Percentiles rank a stretch among this genome's conserved stretches.
phyloP scores from a whole-genome alignment of 1,284 basidiomycete genomes.

The Ceratobasidium sp. region DNA sequence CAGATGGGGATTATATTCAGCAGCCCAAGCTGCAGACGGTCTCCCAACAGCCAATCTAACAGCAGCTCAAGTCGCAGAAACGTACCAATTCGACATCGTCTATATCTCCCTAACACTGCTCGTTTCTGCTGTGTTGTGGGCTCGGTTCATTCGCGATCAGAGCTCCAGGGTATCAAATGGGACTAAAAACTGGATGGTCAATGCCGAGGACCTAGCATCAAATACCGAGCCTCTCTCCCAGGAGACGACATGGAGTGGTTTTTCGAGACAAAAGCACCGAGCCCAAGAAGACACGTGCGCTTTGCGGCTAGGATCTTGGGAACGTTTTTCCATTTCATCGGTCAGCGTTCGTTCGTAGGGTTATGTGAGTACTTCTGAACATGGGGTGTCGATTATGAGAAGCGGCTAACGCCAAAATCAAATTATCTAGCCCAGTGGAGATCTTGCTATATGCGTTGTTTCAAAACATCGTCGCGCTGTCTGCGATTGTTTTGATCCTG shows the following conservation, averaged over 20 bases:
- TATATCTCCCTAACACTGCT: background rate
- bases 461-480: background rate
- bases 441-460: background rate
- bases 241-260: background rate
- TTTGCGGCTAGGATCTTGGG: background rate
- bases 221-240: no score
- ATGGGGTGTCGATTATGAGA: background rate
- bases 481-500: background rate
- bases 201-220: background rate
- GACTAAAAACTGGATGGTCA: background rate
- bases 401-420: no score
- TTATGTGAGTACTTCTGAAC: background rate
- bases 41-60: background rate
- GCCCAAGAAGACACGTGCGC: no score
- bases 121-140: background rate
- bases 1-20: background rate
- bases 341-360: background rate
- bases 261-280: background rate
- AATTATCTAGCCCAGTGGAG: constrained; percentile 11
- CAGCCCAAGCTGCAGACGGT: background rate
- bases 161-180: background rate
- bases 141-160: no score
- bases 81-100: background rate
- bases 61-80: background rate
- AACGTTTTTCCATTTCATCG: background rate